These are phyloP conservation scores for Cydonia oblonga DNA, from an alignment of 331 rosid species.

Conservation along the genomic window DNA sequence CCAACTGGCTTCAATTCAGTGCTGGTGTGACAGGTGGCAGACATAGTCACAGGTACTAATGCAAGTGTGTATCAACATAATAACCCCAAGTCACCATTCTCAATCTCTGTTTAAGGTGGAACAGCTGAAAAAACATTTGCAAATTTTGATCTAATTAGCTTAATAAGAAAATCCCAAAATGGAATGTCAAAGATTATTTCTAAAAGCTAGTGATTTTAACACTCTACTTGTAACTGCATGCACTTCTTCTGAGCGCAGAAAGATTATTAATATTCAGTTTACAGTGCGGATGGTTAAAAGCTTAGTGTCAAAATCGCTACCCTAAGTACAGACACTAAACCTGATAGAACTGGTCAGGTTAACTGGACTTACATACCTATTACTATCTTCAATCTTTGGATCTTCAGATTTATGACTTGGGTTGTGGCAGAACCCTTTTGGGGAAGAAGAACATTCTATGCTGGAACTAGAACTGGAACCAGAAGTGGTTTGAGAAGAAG, in stretches of 20 bases:
- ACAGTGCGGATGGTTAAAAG: background rate
- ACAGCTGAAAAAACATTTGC: conserved; percentile 24
- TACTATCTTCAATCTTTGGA: conserved; percentile 18
- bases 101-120: conserved; percentile 32
- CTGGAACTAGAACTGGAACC: conserved; percentile 8
- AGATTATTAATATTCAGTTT: too few relatives aligned
- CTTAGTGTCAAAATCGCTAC: background rate
- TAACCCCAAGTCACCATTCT: conserved; percentile 6
- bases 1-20: conserved; percentile 29
- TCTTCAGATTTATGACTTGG: conserved; percentile 18
- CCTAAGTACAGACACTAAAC: conserved; percentile 1
- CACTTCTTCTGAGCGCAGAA: background rate
- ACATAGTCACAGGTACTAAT: conserved; percentile 32
- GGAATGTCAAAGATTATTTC: background rate
- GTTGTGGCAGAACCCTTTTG: conserved; percentile 5
- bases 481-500: background rate
- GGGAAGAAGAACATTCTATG: conserved; percentile 6
- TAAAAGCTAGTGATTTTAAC: background rate
- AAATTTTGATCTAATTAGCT: conserved; percentile 2
- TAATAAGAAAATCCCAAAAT: conserved; percentile 1
- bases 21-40: conserved; percentile 15
- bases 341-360: background rate
- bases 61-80: conserved; percentile 37
- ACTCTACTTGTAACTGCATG: background rate
- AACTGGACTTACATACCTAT: conserved; percentile 29